These are phyloP conservation scores for Phytophthora sp. DNA, from an alignment of 352 stramenopile genomes.

Conservation along the genomic window DNA sequence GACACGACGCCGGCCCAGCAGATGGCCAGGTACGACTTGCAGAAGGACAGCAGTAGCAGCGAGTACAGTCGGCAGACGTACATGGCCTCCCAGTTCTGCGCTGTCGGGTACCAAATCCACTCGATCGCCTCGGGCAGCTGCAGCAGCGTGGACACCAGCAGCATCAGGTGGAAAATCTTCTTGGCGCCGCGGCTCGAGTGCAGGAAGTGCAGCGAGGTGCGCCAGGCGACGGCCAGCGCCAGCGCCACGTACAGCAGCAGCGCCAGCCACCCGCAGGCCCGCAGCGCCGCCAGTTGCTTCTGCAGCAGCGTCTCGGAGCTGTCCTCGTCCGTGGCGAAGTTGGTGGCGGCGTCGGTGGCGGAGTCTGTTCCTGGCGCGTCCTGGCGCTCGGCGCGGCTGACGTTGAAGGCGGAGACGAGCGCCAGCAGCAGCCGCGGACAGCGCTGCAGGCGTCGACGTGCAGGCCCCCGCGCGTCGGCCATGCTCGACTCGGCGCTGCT, in stretches of 20 bases:
- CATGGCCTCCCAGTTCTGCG: constrained; percentile 64
- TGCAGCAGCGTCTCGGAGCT: constrained; percentile 17
- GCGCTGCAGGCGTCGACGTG: constrained; percentile 7
- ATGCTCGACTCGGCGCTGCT: constrained; percentile 19
- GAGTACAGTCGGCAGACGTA: constrained; percentile 74
- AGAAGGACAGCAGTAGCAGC: constrained; percentile 74
- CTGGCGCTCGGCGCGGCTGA: neutral
- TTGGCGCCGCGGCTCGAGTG: constrained; percentile 59
- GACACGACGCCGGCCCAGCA: constrained; percentile 85
- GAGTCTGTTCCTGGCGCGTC: constrained; percentile 4
- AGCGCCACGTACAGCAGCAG: constrained; percentile 71
- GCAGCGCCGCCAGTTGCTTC: constrained; percentile 51
- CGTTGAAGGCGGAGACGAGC: constrained; percentile 13
- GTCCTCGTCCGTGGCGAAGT: constrained; percentile 5
- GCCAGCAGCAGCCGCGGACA: constrained; percentile 9
- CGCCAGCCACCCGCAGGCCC: constrained; percentile 63
- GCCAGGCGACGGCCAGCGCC: constrained; percentile 63
- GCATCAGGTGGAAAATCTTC: constrained; percentile 73
- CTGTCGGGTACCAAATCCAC: constrained; percentile 67
- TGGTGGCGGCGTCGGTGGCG: constrained; percentile 4
- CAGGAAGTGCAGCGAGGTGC: constrained; percentile 65
- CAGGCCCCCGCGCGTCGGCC: neutral
- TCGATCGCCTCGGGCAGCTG: constrained; percentile 68
- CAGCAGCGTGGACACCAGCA: constrained; percentile 68
- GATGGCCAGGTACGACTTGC: constrained; percentile 84